A percentile compares a stretch with the other conserved stretches of the same genome.
These are phyloP conservation scores for Carex sylvatica DNA, from an alignment of 202 grass and related monocot genomes.

Conservation along the genomic window DNA sequence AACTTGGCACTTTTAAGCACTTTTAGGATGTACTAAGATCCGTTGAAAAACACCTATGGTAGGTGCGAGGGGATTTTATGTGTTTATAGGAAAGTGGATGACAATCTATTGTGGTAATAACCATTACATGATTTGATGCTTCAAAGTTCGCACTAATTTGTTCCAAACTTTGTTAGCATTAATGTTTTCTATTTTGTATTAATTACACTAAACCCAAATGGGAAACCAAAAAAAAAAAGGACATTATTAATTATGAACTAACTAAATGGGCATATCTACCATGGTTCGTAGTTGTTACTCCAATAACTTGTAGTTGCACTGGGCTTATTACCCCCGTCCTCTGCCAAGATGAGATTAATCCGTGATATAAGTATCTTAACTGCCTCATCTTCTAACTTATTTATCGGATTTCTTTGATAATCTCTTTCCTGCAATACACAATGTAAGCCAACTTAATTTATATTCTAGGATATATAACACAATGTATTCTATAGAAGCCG, in stretches of 20 bases:
- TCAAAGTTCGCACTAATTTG: not conserved
- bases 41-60: too few relatives aligned
- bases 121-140: not conserved
- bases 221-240: not conserved
- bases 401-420: slow-evolving; percentile 15
- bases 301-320: slow-evolving; percentile 49
- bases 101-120: not conserved
- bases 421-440: slow-evolving; percentile 35
- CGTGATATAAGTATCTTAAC: slow-evolving; percentile 43
- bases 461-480: not conserved
- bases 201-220: slow-evolving; percentile 5
- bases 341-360: slow-evolving; percentile 55
- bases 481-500: not conserved
- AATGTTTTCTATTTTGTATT: not conserved
- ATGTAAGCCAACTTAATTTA: not conserved
- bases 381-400: slow-evolving; percentile 52
- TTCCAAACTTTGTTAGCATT: not conserved
- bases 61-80: too few relatives aligned
- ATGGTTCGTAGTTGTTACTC: slow-evolving; percentile 68
- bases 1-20: too few relatives aligned
- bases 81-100: too few relatives aligned
- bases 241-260: not conserved
- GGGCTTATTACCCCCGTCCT: slow-evolving; percentile 61
- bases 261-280: slow-evolving; percentile 37
- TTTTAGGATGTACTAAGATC: too few relatives aligned